Evolutionary conservation across 2,329 filamentous ascomycete species (phyloP), one percentile per base, ranked within the genome.

Genomic region (Neurospora sp.): DNA sequence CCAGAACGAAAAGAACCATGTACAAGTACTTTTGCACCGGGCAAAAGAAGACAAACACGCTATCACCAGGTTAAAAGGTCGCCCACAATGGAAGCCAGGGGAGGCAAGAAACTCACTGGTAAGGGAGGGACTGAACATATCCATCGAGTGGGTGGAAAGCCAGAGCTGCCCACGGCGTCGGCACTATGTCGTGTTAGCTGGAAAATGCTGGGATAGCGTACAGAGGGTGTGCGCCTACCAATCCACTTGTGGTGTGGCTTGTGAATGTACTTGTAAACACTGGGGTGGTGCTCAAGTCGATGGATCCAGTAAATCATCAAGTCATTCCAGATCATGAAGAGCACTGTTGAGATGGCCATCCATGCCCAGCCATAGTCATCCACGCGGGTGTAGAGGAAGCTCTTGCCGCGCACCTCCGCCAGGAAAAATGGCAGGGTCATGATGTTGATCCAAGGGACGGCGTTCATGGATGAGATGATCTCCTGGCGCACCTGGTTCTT

Each of bases 241-340:
- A 83, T 83, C 82, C 82, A 83, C 75, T 83, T 83, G 79, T 83
- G 82, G 71, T 83, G 82, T 72, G 82, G 81, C 77, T 83, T 83
- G 76, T 83, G 82, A 37, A 83, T 77, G 71, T 82, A 81, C 73
- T 82, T 83, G 79, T 83, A 83, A 57, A 83, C 70, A 37, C 78
- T 79, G 40, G 82, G 82, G 74, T 83, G 82, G 71, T 83, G 82
- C 74, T 82, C 80, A 17, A 81, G 75, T 52, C 82, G 81, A 73
- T 83, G 82, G 76, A 83, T 83, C 82, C 81, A 83, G 77, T 83
- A 84, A 74, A 83, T 83, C 72, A 75, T 75, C 36, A 83, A 75
- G 71, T 84, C 82, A 70, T 82, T 84, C 75, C 81, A 84, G 66
- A 80, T 68, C 78, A 83, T 81, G 78, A 82, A 84, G 38, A 83